A percentile compares a stretch with the other conserved stretches of the same genome.
Conservation (phyloP, 1,139 yeast genomes). For the Nakaseomyces kungkrabaensis region DNA sequence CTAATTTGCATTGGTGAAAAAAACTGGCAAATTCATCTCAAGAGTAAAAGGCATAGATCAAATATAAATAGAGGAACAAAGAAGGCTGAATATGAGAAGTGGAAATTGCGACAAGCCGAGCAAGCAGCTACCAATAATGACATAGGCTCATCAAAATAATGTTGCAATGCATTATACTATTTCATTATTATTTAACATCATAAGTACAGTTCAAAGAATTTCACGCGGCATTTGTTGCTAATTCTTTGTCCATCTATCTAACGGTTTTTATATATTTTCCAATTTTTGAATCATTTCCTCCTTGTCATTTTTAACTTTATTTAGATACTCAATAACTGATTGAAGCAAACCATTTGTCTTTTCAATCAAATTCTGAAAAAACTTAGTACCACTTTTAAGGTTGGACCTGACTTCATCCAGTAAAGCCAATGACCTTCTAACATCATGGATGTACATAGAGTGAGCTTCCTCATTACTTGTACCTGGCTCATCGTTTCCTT, state of each 20-base stretch:
- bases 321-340: constrained; percentile 3
- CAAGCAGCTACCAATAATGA: neutral
- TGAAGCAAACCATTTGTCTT: constrained; percentile 33
- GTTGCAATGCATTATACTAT: too few relatives aligned
- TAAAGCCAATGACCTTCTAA: constrained; percentile 15
- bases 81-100: constrained; percentile 37
- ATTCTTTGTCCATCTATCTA: too few relatives aligned
- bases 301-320: neutral
- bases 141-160: neutral
- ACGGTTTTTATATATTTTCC: too few relatives aligned
- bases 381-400: constrained; percentile 57
- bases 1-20: constrained; percentile 65
- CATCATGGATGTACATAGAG: constrained; percentile 20
- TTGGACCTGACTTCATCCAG: constrained; percentile 38
- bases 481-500: neutral
- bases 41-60: constrained; percentile 53
- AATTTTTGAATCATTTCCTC: neutral
- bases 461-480: constrained; percentile 10
- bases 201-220: too few relatives aligned
- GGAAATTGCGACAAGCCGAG: constrained; percentile 19
- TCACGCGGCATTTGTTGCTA: too few relatives aligned
- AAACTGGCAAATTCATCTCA: constrained; percentile 58
- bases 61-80: constrained; percentile 34
- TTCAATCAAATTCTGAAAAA: constrained; percentile 53
- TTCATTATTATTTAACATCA: too few relatives aligned